These are phyloP conservation scores for Suhomyces pyralidae DNA, from an alignment of 805 yeast genomes.

Conservation along the genomic window DNA sequence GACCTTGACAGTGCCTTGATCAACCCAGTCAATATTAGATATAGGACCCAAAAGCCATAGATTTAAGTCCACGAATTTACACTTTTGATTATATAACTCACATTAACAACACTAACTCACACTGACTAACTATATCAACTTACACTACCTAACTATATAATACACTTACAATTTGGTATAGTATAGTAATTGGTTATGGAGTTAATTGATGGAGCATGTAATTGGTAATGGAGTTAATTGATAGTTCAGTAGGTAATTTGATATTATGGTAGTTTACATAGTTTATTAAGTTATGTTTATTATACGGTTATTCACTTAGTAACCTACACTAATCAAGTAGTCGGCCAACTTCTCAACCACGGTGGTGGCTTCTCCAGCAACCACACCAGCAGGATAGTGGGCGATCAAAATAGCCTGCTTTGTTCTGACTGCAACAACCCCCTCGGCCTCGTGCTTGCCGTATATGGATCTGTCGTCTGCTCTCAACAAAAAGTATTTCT, in stretches of 20 bases:
- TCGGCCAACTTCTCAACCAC: conserved; percentile 96
- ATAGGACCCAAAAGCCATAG: conserved; percentile 27
- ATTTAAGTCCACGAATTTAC: too few species aligned
- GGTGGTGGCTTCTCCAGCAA: conserved; percentile 92
- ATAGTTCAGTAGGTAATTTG: too few species aligned
- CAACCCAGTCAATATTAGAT: conserved; percentile 47
- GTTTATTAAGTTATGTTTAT: too few species aligned
- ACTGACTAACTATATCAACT: too few species aligned
- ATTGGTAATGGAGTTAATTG: too few species aligned
- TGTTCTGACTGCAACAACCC: conserved; percentile 88
- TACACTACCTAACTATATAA: too few species aligned
- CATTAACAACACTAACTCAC: too few species aligned
- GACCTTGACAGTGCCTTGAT: conserved; percentile 61
- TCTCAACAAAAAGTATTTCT: conserved; percentile 81
- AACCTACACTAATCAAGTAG: conserved; percentile 83
- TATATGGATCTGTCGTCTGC: conserved; percentile 93
- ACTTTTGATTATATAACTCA: too few species aligned
- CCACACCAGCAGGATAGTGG: conserved; percentile 90
- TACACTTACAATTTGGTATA: too few species aligned
- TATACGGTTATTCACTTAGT: conserved; percentile 37
- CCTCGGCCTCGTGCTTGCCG: conserved; percentile 86
- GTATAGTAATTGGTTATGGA: too few species aligned
- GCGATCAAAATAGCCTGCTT: conserved; percentile 89
- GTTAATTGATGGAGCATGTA: too few species aligned
- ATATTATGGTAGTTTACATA: too few species aligned